phyloP scores from a whole-genome alignment of 306 rosid genomes.

The Morella rubra region DNA sequence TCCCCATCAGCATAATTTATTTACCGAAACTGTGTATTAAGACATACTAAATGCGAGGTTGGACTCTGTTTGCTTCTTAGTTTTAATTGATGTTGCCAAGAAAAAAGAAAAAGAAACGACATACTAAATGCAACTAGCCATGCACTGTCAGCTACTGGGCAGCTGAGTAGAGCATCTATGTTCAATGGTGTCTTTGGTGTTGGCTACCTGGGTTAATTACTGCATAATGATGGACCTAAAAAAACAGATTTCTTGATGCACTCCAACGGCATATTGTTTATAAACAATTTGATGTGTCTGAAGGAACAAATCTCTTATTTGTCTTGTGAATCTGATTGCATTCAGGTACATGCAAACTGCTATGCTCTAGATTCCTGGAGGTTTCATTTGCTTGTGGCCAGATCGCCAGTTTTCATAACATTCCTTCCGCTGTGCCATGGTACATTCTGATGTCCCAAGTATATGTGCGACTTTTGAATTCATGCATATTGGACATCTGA shows the following conservation, averaged over 20 bases:
- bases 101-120: too few species aligned
- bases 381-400: constrained; percentile 9
- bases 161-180: background rate
- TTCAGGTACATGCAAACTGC: constrained; percentile 13
- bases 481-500: too few species aligned
- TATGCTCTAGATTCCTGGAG: background rate
- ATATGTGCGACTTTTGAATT: background rate
- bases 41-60: too few species aligned
- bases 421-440: constrained; percentile 17
- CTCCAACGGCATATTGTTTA: background rate
- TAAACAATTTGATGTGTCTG: background rate
- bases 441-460: background rate
- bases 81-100: too few species aligned
- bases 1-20: too few species aligned
- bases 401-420: background rate
- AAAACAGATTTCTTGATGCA: background rate
- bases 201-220: background rate
- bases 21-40: too few species aligned
- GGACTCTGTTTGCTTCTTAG: too few species aligned
- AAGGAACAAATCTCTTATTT: background rate
- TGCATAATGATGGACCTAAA: background rate
- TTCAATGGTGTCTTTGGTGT: background rate
- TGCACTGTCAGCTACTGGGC: background rate
- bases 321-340: background rate
- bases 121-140: background rate